phyloP scores from a whole-genome alignment of 306 rosid species.

The Begonia fuchsioides region DNA sequence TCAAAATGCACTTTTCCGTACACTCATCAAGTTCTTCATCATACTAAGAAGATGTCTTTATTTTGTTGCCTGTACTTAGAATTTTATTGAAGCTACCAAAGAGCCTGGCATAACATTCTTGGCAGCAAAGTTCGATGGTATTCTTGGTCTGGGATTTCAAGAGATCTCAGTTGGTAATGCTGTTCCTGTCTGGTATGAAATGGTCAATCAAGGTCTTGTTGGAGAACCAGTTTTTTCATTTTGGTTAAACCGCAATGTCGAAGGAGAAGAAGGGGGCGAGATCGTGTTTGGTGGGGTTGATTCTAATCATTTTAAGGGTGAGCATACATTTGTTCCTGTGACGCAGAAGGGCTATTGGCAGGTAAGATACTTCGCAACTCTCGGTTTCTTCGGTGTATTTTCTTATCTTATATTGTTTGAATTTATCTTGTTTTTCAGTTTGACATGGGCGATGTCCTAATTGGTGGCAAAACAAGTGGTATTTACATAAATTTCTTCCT shows the following conservation, averaged over 20 bases:
- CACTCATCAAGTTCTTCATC: too few relatives aligned
- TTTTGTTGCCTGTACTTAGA: constrained; percentile 15
- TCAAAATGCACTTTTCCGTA: too few relatives aligned
- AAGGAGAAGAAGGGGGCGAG: constrained; percentile 71
- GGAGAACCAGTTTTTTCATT: constrained; percentile 80
- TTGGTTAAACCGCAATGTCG: constrained; percentile 72
- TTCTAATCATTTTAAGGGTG: constrained; percentile 72
- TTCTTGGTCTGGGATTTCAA: constrained; percentile 87
- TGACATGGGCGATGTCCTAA: constrained; percentile 72
- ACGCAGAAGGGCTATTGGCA: constrained; percentile 85
- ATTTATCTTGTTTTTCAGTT: constrained; percentile 28
- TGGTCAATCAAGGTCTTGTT: constrained; percentile 63
- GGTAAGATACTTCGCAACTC: constrained; percentile 28
- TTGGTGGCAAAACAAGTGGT: constrained; percentile 68
- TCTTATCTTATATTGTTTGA: not conserved
- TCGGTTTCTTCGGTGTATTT: not conserved
- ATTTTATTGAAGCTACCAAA: constrained; percentile 69
- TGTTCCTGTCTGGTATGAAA: constrained; percentile 80
- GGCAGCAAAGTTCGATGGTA: constrained; percentile 73
- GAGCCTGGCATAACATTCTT: constrained; percentile 58
- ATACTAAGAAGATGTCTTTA: too few relatives aligned
- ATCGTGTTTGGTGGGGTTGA: constrained; percentile 91
- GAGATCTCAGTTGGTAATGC: constrained; percentile 71
- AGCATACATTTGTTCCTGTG: constrained; percentile 82
- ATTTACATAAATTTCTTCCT: constrained; percentile 6